These are phyloP conservation scores for Colletotrichum cordylinicola DNA, from an alignment of 2,329 filamentous ascomycete genomes.

Conservation along the genomic window DNA sequence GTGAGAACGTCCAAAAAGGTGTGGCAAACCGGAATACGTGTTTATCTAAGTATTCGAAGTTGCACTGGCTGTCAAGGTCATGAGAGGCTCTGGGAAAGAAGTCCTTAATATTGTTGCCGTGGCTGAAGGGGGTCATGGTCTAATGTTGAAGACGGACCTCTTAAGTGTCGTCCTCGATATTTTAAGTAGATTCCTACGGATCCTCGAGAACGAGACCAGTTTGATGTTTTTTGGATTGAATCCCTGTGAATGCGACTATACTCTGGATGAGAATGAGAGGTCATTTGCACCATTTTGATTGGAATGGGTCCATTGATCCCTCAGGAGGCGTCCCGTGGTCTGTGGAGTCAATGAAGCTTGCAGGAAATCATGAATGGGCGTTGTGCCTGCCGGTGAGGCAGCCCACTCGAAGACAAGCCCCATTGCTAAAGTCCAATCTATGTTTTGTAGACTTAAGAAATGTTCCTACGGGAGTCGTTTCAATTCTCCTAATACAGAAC, in stretches of 20 bases:
- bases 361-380: too few relatives aligned
- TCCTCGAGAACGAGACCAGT: not conserved
- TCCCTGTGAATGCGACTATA: too few relatives aligned
- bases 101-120: fast-evolving
- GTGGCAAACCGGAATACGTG: not conserved
- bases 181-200: not conserved
- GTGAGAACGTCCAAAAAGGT: not conserved
- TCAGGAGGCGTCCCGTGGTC: too few relatives aligned
- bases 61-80: not conserved
- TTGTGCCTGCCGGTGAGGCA: not conserved
- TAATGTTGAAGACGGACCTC: not conserved
- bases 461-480: too few relatives aligned
- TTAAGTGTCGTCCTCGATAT: not conserved
- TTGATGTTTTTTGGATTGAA: not conserved
- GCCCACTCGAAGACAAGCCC: not conserved
- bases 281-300: too few relatives aligned
- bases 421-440: too few relatives aligned
- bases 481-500: too few relatives aligned
- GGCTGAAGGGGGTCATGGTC: not conserved
- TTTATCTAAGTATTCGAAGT: not conserved
- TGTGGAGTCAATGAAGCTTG: too few relatives aligned
- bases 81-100: not conserved
- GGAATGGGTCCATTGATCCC: too few relatives aligned
- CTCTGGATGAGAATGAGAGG: too few relatives aligned
- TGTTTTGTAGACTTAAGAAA: too few relatives aligned